Evolutionary conservation across 305 asterid species (phyloP).

Genomic region (Andrographis paniculata): DNA sequence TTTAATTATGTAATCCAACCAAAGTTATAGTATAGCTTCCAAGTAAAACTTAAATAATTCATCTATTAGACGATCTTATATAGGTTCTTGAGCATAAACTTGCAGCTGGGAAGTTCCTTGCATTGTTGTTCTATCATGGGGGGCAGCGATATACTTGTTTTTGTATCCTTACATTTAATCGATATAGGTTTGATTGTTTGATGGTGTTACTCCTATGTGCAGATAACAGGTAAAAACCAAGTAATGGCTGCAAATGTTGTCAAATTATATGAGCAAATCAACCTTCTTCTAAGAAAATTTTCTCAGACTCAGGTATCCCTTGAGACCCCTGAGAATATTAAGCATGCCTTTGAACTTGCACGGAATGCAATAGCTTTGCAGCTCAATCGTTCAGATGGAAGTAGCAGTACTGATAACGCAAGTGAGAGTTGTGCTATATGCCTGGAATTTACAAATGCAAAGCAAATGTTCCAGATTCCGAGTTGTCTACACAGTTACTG

Average conservation of each 20-base stretch:
- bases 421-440: slow-evolving; percentile 45
- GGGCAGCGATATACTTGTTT: slow-evolving; percentile 9
- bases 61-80: too few species aligned
- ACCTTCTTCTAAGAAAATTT: slow-evolving; percentile 28
- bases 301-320: slow-evolving; percentile 13
- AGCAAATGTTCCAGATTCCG: slow-evolving; percentile 33
- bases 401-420: slow-evolving; percentile 17
- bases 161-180: slow-evolving; percentile 1
- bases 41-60: too few species aligned
- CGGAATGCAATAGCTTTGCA: slow-evolving; percentile 28
- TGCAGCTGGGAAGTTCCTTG: not conserved
- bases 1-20: too few species aligned
- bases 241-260: slow-evolving; percentile 17
- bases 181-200: slow-evolving; percentile 5
- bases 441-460: slow-evolving; percentile 33
- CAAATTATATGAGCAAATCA: slow-evolving; percentile 25
- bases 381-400: slow-evolving; percentile 21
- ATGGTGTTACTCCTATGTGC: slow-evolving; percentile 20
- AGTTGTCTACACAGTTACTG: slow-evolving; percentile 52
- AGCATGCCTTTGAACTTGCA: slow-evolving; percentile 42
- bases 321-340: slow-evolving; percentile 23
- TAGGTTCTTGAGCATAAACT: too few species aligned
- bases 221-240: slow-evolving; percentile 29
- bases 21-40: too few species aligned
- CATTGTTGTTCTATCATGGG: not conserved